phyloP scores from a whole-genome alignment of 805 yeast species.

The Metschnikowia continentalis region DNA sequence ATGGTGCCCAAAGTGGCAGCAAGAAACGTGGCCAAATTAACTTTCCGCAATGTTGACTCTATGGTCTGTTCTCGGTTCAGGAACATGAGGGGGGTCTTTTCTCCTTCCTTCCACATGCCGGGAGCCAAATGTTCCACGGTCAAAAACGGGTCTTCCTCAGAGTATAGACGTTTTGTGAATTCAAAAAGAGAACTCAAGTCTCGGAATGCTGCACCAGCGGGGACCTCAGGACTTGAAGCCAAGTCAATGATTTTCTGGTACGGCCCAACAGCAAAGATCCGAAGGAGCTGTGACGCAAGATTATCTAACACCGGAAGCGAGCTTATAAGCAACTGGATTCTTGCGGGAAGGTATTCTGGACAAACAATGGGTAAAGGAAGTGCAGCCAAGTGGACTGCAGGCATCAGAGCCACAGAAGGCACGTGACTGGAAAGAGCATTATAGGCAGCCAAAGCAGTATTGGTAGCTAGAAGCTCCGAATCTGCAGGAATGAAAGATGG shows the following conservation, averaged over 20 bases:
- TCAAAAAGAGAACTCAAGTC: constrained; percentile 74
- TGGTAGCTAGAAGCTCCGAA: constrained; percentile 39
- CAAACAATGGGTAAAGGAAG: constrained; percentile 57
- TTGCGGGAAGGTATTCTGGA: constrained; percentile 51
- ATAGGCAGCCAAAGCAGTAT: constrained; percentile 39
- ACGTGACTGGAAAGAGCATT: constrained; percentile 37
- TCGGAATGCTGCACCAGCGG: constrained; percentile 63
- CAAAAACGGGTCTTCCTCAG: constrained; percentile 68
- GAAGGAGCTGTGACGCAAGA: constrained; percentile 72
- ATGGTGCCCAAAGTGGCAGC: constrained; percentile 82
- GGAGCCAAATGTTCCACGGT: constrained; percentile 67
- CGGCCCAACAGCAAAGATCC: constrained; percentile 68
- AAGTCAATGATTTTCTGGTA: constrained; percentile 70
- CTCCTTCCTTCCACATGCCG: constrained; percentile 65
- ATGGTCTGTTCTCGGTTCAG: constrained; percentile 58
- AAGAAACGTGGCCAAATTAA: constrained; percentile 82
- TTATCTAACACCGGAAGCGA: constrained; percentile 77
- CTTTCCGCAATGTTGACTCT: constrained; percentile 68
- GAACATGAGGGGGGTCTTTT: constrained; percentile 52
- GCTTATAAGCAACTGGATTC: constrained; percentile 61
- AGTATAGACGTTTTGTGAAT: constrained; percentile 66
- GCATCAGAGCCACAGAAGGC: constrained; percentile 31
- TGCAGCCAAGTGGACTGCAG: constrained; percentile 54
- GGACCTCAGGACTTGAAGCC: constrained; percentile 60
- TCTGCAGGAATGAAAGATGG: constrained; percentile 32